Percentiles rank a stretch among this genome's conserved stretches.
These are phyloP conservation scores for Populus simonii DNA, from an alignment of 345 rosid species.

Conservation along the genomic window DNA sequence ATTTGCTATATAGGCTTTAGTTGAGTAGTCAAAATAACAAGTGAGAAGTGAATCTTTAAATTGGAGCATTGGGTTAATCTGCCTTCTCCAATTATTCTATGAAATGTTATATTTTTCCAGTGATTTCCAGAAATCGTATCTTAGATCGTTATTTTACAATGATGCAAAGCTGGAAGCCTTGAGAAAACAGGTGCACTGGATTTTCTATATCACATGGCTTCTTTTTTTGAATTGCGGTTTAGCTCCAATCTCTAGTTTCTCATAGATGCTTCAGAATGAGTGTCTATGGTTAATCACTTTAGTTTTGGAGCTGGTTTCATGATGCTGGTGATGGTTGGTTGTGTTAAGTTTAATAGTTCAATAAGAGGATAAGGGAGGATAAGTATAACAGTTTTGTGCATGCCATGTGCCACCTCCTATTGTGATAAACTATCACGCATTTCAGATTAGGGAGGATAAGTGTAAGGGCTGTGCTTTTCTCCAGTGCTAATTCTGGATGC, in stretches of 20 bases:
- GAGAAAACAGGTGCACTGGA: not conserved
- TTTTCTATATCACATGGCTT: not conserved
- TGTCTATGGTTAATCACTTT: not conserved
- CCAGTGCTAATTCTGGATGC: not conserved
- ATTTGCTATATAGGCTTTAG: not conserved
- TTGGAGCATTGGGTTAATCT: not conserved
- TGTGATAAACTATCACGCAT: not conserved
- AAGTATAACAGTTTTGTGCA: not conserved
- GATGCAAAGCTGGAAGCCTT: not conserved
- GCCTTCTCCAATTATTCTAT: not conserved
- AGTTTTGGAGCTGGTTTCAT: not conserved
- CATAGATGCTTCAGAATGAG: not conserved
- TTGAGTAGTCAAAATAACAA: not conserved
- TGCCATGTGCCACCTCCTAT: not conserved
- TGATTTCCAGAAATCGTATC: not conserved
- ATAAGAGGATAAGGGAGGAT: not conserved
- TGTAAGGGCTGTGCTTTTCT: not conserved
- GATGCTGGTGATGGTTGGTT: not conserved
- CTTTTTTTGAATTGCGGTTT: not conserved
- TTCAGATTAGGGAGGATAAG: not conserved
- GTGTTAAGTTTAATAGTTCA: not conserved
- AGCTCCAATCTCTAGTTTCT: not conserved
- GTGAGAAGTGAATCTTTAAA: not conserved
- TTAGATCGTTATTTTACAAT: no score
- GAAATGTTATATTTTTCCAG: not conserved